phyloP scores from a whole-genome alignment of 345 rosid genomes.

The Erodium maritimum region DNA sequence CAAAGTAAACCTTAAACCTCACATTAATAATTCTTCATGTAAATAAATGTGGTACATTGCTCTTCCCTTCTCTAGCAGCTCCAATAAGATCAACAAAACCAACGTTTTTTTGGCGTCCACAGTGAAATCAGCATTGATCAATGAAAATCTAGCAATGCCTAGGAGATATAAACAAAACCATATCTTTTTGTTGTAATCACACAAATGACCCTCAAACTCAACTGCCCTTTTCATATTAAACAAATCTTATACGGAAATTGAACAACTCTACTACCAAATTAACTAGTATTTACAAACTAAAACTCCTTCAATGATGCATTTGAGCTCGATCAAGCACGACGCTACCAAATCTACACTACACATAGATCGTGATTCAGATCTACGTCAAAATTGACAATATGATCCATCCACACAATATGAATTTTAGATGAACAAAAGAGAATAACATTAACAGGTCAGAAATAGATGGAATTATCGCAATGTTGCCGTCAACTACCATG shows the following conservation, averaged over 20 bases:
- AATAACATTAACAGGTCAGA: not conserved
- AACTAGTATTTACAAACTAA: not conserved
- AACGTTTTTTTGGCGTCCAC: too few species aligned
- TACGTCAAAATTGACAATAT: not conserved
- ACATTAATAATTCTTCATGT: too few species aligned
- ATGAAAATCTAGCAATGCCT: too few species aligned
- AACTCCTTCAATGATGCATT: not conserved
- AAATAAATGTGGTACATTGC: too few species aligned
- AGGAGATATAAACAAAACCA: too few species aligned
- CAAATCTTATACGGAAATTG: not conserved
- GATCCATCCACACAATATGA: not conserved
- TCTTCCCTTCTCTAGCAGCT: too few species aligned
- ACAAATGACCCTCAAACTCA: not conserved
- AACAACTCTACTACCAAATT: too few species aligned
- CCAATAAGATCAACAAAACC: too few species aligned
- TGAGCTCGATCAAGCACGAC: not conserved
- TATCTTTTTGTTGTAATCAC: too few species aligned
- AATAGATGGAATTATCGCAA: not conserved
- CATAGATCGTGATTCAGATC: not conserved
- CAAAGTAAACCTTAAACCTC: too few species aligned
- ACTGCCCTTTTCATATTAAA: not conserved
- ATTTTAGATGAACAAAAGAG: not conserved
- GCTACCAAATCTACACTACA: not conserved
- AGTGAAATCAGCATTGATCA: too few species aligned
- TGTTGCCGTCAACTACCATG: conserved; percentile 19